Base-by-base conservation (phyloP, 768 basidiomycete species). In the Tricholoma flavovirens region DNA sequence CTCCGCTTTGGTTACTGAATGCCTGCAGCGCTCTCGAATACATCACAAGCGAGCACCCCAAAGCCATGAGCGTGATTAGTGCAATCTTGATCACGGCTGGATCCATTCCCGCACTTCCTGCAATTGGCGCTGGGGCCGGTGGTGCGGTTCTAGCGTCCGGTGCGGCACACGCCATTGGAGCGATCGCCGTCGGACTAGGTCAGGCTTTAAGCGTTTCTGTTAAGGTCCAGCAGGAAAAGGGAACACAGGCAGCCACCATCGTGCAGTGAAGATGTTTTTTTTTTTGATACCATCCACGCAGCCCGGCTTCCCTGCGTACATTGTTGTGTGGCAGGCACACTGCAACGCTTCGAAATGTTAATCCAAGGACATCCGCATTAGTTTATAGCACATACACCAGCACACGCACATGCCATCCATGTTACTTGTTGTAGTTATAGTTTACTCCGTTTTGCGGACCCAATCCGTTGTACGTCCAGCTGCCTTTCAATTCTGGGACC, bases 81-180 rank as follows among this genome's bases (percentile, higher is more conserved):
- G 88, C 88, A 6, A 82, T 91, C 52, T 79, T 91, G 57, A 87
- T 91, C 65, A 88, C 88, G 2, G 86, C 85, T 30, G 89, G 88
- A 33, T 83, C 85, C 30, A 75, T 91, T 42, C 88, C 88, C 0
- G 72, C 87, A 0, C 79, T 90, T 30, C 88, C 88, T 19, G 86
- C 78, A 2, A 80, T 90, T 64, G 76, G 75, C 49, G 82, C 82
- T 0, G 85, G 83, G 17, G 86, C 83, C 4, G 87, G 88, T 19
- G 88, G 88, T 9, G 84, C 86, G 0, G 73, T 88, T 51, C 75
- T 91, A 33, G 88, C 89, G 9, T 81, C 86, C 14, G 78, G 83
- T 11, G 84, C 89, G 12, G 87, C 82, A 12, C 88, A 90, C 60
- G 88, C 89, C 1, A 83, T 88, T 22, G 88, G 89, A 9, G 87